Evolutionary conservation across 495 filamentous ascomycete genomes (phyloP).

Genomic region (Podospora australis): DNA sequence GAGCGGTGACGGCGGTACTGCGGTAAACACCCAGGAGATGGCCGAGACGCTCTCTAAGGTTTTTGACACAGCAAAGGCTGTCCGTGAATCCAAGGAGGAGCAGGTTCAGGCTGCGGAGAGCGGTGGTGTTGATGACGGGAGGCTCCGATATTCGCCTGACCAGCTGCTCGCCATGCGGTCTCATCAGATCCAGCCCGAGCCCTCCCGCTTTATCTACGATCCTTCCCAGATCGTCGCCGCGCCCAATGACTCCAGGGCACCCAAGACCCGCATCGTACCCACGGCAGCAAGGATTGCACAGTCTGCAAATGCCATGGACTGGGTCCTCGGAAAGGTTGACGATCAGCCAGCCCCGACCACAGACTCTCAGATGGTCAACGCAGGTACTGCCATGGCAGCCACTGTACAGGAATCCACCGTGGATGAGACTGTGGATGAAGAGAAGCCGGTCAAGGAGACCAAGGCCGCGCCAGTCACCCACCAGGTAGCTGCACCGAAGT

Average conservation of each 20-base stretch:
- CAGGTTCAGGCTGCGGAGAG: too few species aligned
- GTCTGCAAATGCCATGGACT: constrained; percentile 8
- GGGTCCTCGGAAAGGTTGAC: constrained; percentile 7
- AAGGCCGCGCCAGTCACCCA: too few species aligned
- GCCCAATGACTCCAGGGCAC: too few species aligned
- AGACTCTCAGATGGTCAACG: background rate
- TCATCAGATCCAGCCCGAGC: background rate
- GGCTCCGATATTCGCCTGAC: constrained; percentile 1
- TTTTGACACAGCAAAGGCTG: too few species aligned
- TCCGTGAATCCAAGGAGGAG: too few species aligned
- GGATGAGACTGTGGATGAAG: too few species aligned
- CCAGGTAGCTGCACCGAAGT: too few species aligned
- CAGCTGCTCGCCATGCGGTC: background rate
- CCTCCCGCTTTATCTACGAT: background rate
- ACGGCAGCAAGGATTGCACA: background rate
- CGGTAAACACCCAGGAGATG: background rate
- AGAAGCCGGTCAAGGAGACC: too few species aligned
- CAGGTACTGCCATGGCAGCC: background rate
- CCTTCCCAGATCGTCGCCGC: too few species aligned
- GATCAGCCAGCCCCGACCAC: background rate
- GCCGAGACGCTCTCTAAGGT: background rate
- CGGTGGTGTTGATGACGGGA: background rate
- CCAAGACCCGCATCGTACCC: background rate
- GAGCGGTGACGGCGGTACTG: too few species aligned
- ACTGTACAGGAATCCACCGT: background rate